Evolutionary conservation across 495 filamentous ascomycete species (phyloP).

Genomic region (Hypoxylon fuscum): DNA sequence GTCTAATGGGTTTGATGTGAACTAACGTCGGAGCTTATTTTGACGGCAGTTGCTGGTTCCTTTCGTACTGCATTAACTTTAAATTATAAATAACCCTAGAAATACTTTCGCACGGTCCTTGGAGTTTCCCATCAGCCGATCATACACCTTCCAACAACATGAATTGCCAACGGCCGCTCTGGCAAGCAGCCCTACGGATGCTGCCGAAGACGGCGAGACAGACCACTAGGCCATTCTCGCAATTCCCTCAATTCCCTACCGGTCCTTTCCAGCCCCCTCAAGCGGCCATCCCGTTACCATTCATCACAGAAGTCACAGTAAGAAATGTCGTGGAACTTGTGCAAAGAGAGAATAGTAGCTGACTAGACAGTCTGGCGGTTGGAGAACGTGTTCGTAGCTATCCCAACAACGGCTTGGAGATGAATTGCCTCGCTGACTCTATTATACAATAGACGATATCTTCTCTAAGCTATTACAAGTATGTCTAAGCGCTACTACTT

Average conservation of each 20-base stretch:
- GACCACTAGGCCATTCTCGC: slow-evolving; percentile 50
- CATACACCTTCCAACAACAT: slow-evolving; percentile 29
- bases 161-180: slow-evolving; percentile 46
- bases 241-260: slow-evolving; percentile 45
- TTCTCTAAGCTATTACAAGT: slow-evolving; percentile 84
- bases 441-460: slow-evolving; percentile 74
- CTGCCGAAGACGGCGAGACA: slow-evolving; percentile 26
- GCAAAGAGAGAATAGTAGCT: slow-evolving; percentile 46
- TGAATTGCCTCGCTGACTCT: slow-evolving; percentile 29
- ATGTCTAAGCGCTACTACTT: slow-evolving; percentile 17
- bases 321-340: slow-evolving; percentile 43
- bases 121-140: no score
- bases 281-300: slow-evolving; percentile 72
- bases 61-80: no score
- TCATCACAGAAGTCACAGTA: slow-evolving; percentile 84
- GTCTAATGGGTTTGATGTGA: no score
- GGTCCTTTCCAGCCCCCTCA: slow-evolving; percentile 51
- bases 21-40: no score
- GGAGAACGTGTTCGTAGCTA: slow-evolving; percentile 79
- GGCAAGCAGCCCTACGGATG: slow-evolving; percentile 40
- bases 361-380: slow-evolving; percentile 79
- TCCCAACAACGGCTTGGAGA: slow-evolving; percentile 29
- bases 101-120: no score
- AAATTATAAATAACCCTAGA: no score
- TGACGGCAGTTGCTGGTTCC: no score